Percentiles rank a stretch among this genome's conserved stretches.
phyloP scores from a whole-genome alignment of 345 rosid species.

The Noccaea caerulescens region DNA sequence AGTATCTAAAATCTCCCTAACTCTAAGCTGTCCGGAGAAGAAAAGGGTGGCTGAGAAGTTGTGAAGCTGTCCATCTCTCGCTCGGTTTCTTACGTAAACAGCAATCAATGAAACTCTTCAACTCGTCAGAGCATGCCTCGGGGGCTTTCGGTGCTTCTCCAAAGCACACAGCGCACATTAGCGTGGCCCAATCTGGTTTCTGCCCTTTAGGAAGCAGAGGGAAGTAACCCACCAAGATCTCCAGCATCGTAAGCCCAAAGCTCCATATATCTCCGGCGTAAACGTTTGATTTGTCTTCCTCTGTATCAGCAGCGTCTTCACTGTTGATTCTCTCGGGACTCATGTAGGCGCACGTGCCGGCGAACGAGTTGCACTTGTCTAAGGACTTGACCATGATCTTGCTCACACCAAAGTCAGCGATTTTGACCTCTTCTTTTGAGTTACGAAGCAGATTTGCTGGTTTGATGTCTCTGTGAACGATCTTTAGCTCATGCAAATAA shows the following conservation, averaged over 20 bases:
- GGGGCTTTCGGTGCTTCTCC: conserved; percentile 74
- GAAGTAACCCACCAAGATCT: conserved; percentile 73
- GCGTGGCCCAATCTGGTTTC: conserved; percentile 71
- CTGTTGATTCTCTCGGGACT: conserved; percentile 85
- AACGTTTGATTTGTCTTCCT: conserved; percentile 61
- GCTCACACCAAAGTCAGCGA: conserved; percentile 84
- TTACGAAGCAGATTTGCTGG: conserved; percentile 76
- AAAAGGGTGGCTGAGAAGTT: conserved; percentile 71
- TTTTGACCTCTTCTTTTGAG: conserved; percentile 64
- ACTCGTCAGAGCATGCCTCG: conserved; percentile 56
- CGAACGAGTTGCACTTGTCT: conserved; percentile 76
- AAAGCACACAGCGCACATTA: conserved; percentile 78
- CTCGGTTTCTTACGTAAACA: conserved; percentile 78
- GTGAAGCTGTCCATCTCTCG: conserved; percentile 67
- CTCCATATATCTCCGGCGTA: conserved; percentile 90
- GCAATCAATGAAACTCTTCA: conserved; percentile 63
- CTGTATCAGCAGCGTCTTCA: conserved; percentile 48
- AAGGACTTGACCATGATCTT: conserved; percentile 66
- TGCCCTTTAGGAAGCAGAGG: conserved; percentile 65
- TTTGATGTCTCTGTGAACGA: conserved; percentile 80
- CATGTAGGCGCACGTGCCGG: conserved; percentile 91
- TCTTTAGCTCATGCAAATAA: conserved; percentile 67
- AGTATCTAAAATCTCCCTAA: not conserved
- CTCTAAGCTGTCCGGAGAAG: conserved; percentile 29
- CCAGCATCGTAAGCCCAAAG: conserved; percentile 71